phyloP scores from a whole-genome alignment of 371 early-diverging fungal species.

The Rhizopus arrhizus region DNA sequence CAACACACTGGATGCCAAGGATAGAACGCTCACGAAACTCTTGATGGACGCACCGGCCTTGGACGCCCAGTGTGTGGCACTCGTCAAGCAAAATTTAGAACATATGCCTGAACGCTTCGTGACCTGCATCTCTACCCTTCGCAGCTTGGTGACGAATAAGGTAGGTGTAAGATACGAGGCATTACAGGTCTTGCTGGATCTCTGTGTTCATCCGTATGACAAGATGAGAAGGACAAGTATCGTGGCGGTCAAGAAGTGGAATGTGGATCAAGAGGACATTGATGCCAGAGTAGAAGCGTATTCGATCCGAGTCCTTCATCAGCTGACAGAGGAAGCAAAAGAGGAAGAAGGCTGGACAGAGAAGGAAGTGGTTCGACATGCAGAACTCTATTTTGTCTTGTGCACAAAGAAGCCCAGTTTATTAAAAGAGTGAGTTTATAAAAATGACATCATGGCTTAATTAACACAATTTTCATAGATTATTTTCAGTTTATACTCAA shows the following conservation, averaged over 20 bases:
- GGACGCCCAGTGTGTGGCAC: slow-evolving; percentile 30
- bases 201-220: slow-evolving; percentile 39
- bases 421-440: slow-evolving; percentile 40
- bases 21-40: slow-evolving; percentile 41
- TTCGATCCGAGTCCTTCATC: slow-evolving; percentile 48
- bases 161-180: slow-evolving; percentile 36
- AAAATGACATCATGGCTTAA: slow-evolving; percentile 12
- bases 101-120: slow-evolving; percentile 46
- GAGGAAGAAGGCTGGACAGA: slow-evolving; percentile 35
- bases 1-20: slow-evolving; percentile 41
- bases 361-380: slow-evolving; percentile 42
- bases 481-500: slow-evolving; percentile 60
- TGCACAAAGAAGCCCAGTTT: slow-evolving; percentile 46
- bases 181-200: slow-evolving; percentile 39
- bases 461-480: slow-evolving; percentile 31
- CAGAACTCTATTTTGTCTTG: slow-evolving; percentile 47
- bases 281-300: slow-evolving; percentile 52
- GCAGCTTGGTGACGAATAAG: slow-evolving; percentile 36
- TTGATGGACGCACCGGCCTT: slow-evolving; percentile 48
- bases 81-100: slow-evolving; percentile 33
- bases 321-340: slow-evolving; percentile 24
- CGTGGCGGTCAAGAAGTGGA: slow-evolving; percentile 65
- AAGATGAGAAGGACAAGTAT: slow-evolving; percentile 58
- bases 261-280: slow-evolving; percentile 55
- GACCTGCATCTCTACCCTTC: slow-evolving; percentile 40